Percentiles rank a stretch among this genome's conserved stretches.
Evolutionary conservation across 2,329 filamentous ascomycete species (phyloP).

Genomic region (Pseudogymnoascus sp.): DNA sequence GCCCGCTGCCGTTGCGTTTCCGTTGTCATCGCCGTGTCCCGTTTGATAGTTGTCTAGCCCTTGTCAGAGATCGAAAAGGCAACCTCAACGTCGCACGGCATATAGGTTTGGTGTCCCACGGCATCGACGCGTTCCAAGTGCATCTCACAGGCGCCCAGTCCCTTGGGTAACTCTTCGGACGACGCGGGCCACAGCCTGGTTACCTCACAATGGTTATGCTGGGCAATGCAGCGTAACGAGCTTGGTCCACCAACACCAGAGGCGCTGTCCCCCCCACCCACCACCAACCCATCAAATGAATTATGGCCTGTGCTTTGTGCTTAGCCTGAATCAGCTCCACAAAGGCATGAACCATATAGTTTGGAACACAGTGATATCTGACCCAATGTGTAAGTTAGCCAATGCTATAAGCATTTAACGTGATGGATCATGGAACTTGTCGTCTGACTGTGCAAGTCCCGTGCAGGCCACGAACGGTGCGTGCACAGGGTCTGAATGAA

Average conservation of each 20-base stretch:
- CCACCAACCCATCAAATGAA: not conserved
- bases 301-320: not conserved
- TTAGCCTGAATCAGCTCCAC: not conserved
- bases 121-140: not conserved
- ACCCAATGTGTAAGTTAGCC: not conserved
- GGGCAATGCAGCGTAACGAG: not conserved
- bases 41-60: not conserved
- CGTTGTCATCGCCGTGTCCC: not conserved
- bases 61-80: not conserved
- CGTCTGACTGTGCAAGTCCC: not conserved
- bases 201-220: not conserved
- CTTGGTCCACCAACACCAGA: not conserved
- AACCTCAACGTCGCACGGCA: not conserved
- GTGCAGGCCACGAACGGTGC: not conserved
- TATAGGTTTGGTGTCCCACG: not conserved
- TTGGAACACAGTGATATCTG: not conserved
- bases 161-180: not conserved
- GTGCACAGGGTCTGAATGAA: not conserved
- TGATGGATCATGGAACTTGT: not conserved
- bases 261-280: not conserved
- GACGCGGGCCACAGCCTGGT: not conserved
- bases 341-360: not conserved
- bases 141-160: not conserved
- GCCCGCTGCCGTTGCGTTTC: not conserved
- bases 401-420: not conserved